Base-by-base conservation (phyloP, 108 stramenopile genomes). In the Conticribra guillardii region DNA sequence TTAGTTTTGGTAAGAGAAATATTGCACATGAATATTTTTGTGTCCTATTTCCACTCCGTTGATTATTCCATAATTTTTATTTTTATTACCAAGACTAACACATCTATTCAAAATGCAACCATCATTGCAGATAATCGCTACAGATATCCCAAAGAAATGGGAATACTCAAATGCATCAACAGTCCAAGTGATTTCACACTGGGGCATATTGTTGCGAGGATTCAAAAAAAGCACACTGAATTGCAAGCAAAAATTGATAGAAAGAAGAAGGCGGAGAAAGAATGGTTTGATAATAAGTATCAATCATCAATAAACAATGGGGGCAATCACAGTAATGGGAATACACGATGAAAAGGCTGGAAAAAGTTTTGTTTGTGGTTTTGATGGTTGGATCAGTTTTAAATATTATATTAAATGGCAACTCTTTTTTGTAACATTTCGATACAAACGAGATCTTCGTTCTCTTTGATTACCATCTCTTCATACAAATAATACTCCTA, bases 281-380 rank as follows among this genome's bases (percentile, higher is more conserved):
- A 93, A 27, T 91, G 86, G 70, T 93, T 89, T 74, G 60, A 86
- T 31, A 72, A 87, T 37, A 86, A 89, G 71, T 90, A 93, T 78
- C 70, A 71, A 32, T 9, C 37, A 9, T 41, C 37, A 5, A 41
- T 41, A 11, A 41, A 11, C 37, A 71, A 71, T 15, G 69, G 69
- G 33, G 53, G 49, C 4, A 66, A 54, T 18, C 24, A 21, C 44
- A 27, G 61, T 29, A 58, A 47, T 66, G 64, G 66, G 15, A 67
- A 56, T 14, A 37, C n/a, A n/a, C n/a, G n/a, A n/a, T n/a, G n/a
- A n/a, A n/a, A n/a, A n/a, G n/a, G n/a, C n/a, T n/a, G n/a, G n/a
- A n/a, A n/a, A n/a, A n/a, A n/a, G n/a, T n/a, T n/a, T n/a, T n/a
- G n/a, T n/a, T n/a, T n/a, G n/a, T n/a, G n/a, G n/a, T n/a, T n/a